Evolutionary conservation across 805 yeast species (phyloP), one percentile per base, ranked within the genome.

Genomic region (Ogataea siamensis): DNA sequence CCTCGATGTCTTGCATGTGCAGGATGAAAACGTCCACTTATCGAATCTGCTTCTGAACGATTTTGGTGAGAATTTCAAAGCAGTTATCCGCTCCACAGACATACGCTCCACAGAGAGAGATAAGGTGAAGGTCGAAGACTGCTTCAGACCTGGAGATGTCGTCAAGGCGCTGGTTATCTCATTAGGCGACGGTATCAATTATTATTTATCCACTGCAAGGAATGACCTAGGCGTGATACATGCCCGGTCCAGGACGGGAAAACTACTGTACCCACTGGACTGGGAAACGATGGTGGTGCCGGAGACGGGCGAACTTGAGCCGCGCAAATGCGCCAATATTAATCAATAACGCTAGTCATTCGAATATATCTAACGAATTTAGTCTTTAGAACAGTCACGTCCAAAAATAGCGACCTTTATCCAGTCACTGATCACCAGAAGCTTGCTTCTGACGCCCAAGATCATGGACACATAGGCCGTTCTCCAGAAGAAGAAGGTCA

Each of bases 241-340:
- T 60, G 97, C 98, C 5, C 78, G 73, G 44, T 74, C 82, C 28
- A 76, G 73, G 45, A 67, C 73, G 8, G 96, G 96, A 2, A 79
- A 76, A 24, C 63, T 79, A 39, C 78, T 93, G 87, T 83, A 80
- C 51, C 94, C 99, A 2, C 63, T 87, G 28, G 98, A 93, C 62
- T 93, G 98, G 97, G 89, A 87, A 63, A 84, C 87, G 9, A 93
- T 94, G 98, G 72, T 83, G 21, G 78, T 85, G 45, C 80, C 87
- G 2, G 66, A 62, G 17, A 78, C 89, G 2, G 96, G 96, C 1
- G 74, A 71, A 7, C 62, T 77, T 9, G 97, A 88, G 53, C 68
- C 69, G 50, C 73, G 99, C 42, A 93, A 93, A 61, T 87, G 95
- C 64, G 99, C 99, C 3, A 88, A 87, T 49, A 54, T 37, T 12